Percentiles rank a stretch among this genome's conserved stretches.
Evolutionary conservation across 495 filamentous ascomycete genomes (phyloP).

Genomic region (Penicillium fimorum): DNA sequence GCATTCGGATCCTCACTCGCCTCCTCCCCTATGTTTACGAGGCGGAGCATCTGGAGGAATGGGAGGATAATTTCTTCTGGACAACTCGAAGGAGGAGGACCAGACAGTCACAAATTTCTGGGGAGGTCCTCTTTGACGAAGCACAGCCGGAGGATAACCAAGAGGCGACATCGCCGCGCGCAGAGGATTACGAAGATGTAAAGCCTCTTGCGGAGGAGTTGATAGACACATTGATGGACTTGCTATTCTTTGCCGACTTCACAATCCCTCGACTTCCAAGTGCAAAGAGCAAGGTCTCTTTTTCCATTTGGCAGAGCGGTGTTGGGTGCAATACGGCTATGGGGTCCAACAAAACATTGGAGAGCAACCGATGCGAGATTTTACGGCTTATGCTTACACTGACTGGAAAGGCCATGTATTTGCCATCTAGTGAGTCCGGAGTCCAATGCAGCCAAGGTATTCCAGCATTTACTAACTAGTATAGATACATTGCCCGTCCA

Average conservation of each 20-base stretch:
- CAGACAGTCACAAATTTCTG: conserved; percentile 48
- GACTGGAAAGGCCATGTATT: conserved; percentile 88
- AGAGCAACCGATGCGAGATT: conserved; percentile 89
- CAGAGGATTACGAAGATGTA: conserved; percentile 71
- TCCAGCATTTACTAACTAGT: conserved; percentile 17
- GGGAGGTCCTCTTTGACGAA: conserved; percentile 88
- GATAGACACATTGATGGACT: conserved; percentile 83
- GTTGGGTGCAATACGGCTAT: conserved; percentile 92
- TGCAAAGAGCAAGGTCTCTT: conserved; percentile 78
- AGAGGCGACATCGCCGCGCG: conserved; percentile 39
- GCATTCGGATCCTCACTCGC: conserved; percentile 87
- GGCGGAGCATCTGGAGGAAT: conserved; percentile 76
- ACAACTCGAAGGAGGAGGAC: conserved; percentile 63
- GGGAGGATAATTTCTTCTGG: conserved; percentile 97
- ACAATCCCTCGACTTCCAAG: conserved; percentile 68
- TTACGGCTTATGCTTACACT: conserved; percentile 83
- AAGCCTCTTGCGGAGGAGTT: conserved; percentile 92
- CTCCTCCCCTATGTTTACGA: conserved; percentile 93
- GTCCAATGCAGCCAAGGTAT: background rate
- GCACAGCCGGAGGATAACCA: conserved; percentile 51
- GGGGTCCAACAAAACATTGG: conserved; percentile 82
- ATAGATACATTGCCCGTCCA: conserved; percentile 75
- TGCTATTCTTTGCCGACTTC: conserved; percentile 89
- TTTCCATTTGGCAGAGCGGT: conserved; percentile 96
- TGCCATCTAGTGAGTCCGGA: conserved; percentile 64